phyloP scores from a whole-genome alignment of 495 filamentous ascomycete species.

The Aspergillus steynii region DNA sequence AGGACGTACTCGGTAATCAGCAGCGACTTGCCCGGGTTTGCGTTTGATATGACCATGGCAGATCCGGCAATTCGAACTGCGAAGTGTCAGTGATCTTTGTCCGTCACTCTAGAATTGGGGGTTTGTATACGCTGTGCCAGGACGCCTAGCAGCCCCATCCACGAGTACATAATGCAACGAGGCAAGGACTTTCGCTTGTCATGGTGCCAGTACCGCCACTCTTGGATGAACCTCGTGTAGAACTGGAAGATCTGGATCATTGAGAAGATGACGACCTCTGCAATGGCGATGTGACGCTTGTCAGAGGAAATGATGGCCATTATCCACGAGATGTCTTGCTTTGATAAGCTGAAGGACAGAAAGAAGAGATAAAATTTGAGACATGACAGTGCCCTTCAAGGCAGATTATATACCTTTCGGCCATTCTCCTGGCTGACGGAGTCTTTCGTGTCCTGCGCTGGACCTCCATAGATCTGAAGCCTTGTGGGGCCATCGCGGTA shows the following conservation, averaged over 20 bases:
- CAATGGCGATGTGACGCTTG: constrained; percentile 29
- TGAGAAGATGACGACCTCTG: constrained; percentile 30
- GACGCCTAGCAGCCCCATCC: constrained; percentile 33
- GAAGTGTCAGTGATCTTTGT: neutral
- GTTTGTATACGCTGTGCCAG: constrained; percentile 28
- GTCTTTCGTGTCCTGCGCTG: neutral
- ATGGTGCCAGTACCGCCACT: constrained; percentile 37
- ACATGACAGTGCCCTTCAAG: neutral
- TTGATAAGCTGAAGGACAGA: constrained; percentile 1
- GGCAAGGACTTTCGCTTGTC: constrained; percentile 19
- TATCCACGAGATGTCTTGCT: neutral
- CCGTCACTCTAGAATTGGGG: neutral
- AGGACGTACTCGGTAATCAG: constrained; percentile 28
- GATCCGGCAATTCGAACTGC: constrained; percentile 34
- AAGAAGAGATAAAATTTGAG: neutral
- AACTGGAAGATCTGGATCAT: constrained; percentile 27
- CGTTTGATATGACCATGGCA: constrained; percentile 27
- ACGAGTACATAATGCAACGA: constrained; percentile 31
- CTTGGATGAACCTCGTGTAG: constrained; percentile 28
- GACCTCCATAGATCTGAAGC: constrained; percentile 12
- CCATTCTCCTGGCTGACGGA: neutral
- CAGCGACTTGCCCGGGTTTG: constrained; percentile 20
- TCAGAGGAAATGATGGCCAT: constrained; percentile 21
- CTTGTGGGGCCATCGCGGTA: constrained; percentile 29
- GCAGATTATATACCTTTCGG: neutral